Percentiles rank a stretch among this genome's conserved stretches.
phyloP scores from a whole-genome alignment of 768 basidiomycete species.

The Lactifluus rugatus region DNA sequence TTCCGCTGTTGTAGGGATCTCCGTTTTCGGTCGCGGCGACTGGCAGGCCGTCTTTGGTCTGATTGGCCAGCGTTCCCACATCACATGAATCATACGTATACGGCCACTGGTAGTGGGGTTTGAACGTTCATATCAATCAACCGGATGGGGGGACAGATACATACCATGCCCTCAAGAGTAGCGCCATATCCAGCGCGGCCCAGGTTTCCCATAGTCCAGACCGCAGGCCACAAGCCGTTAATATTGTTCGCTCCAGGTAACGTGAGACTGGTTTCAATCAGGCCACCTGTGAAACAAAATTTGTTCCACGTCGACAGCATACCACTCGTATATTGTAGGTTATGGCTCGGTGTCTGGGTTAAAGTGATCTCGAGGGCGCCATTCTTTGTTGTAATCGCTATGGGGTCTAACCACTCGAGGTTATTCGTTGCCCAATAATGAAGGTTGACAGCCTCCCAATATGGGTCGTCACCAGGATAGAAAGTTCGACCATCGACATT shows the following conservation, averaged over 20 bases:
- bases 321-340: slow-evolving; percentile 41
- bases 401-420: slow-evolving; percentile 82
- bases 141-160: slow-evolving; percentile 21
- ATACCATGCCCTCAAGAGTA: slow-evolving; percentile 68
- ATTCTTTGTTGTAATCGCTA: slow-evolving; percentile 37
- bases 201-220: slow-evolving; percentile 77
- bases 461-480: slow-evolving; percentile 64
- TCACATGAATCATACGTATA: slow-evolving; percentile 83
- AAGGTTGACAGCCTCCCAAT: slow-evolving; percentile 39
- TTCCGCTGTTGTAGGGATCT: slow-evolving; percentile 40
- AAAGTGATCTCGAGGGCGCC: slow-evolving; percentile 42
- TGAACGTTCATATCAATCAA: neutral
- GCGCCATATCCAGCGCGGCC: slow-evolving; percentile 88
- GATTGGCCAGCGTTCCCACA: slow-evolving; percentile 84
- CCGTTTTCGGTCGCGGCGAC: slow-evolving; percentile 50
- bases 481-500: slow-evolving; percentile 71
- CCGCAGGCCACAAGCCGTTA: slow-evolving; percentile 63
- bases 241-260: slow-evolving; percentile 61
- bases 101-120: slow-evolving; percentile 47
- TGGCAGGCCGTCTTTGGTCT: slow-evolving; percentile 62
- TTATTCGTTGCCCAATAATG: slow-evolving; percentile 41
- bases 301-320: slow-evolving; percentile 52
- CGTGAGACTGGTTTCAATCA: slow-evolving; percentile 57
- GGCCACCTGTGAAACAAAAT: slow-evolving; percentile 88
- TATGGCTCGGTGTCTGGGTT: slow-evolving; percentile 53